Conservation (phyloP, 1,284 basidiomycete genomes). For the Amylostereum chailletii region DNA sequence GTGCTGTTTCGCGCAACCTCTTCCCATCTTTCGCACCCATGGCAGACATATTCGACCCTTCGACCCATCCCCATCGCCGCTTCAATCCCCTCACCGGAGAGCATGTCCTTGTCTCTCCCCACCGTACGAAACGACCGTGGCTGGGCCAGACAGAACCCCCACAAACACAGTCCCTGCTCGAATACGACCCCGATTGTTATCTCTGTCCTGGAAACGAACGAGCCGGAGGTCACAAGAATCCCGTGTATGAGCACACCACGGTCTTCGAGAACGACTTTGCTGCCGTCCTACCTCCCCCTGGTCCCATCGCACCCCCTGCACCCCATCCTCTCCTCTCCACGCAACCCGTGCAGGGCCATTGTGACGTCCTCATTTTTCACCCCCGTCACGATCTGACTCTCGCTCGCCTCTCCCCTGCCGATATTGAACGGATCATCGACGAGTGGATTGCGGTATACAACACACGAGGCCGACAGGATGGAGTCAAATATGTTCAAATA, state of each 20-base stretch:
- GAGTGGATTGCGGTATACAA: constrained; percentile 73
- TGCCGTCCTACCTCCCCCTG: constrained; percentile 62
- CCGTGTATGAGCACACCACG: constrained; percentile 61
- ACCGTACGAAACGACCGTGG: constrained; percentile 79
- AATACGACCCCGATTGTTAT: constrained; percentile 79
- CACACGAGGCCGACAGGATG: constrained; percentile 50
- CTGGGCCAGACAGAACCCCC: constrained; percentile 75
- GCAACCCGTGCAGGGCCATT: constrained; percentile 74
- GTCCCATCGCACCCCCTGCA: constrained; percentile 34
- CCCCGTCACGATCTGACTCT: constrained; percentile 89
- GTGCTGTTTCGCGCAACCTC: too few species aligned
- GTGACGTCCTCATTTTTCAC: constrained; percentile 89
- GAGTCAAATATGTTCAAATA: constrained; percentile 80
- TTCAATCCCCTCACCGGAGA: constrained; percentile 75
- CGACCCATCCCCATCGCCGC: constrained; percentile 65
- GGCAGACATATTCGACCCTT: constrained; percentile 43
- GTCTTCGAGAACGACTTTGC: constrained; percentile 85
- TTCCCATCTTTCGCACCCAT: neutral
- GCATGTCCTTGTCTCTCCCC: constrained; percentile 79
- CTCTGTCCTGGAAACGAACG: constrained; percentile 86
- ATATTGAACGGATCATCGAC: constrained; percentile 65
- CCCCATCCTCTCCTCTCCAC: constrained; percentile 60
- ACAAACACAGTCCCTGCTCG: constrained; percentile 43
- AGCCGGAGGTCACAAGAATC: constrained; percentile 70
- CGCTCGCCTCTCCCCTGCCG: constrained; percentile 54